Base-by-base conservation (phyloP, 2,329 filamentous ascomycete species). In the Verticillium isaacii region DNA sequence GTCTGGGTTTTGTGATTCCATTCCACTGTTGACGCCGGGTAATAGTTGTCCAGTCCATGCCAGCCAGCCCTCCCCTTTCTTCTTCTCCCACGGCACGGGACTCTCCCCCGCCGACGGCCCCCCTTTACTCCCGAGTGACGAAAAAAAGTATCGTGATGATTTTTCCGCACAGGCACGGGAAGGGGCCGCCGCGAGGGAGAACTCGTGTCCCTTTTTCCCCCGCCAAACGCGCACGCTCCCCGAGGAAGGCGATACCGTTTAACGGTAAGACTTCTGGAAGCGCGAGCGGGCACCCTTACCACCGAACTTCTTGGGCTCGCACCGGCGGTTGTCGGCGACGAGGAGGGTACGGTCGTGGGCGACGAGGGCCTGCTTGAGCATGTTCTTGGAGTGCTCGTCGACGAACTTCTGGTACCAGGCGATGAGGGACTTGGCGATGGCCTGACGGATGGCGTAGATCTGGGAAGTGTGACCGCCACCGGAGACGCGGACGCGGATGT, bases 221-320 rank as follows among this genome's bases (percentile, higher is more conserved):
- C 17, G 36, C 11, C 11, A 45, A n/a, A 45, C 45, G 45, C 45
- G 19, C 45, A n/a, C n/a, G n/a, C 55, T 29, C 55, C 55, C 54
- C 29, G 11, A 25, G 36, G 55, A 60, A 34, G 59, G 41, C 57
- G 39, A 56, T 6, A 64, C 64, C 68, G 68, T 73, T 92, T 94
- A 97, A 93, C 93, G 92, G 89, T 97, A 97, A 73, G 93, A 97
- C 87, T 97, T 97, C 87, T 98, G 94, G 93, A 92, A 98, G 79
- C 93, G 90, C 77, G 94, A 86, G 78, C 94, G 90, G 78, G 95
- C 94, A 88, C 94, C 94, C 74, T 88, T 90, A 91, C 91, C 91
- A 80, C 89, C 89, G 78, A 92, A 92, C 87, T 97, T 97, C 93
- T 98, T 98, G 84, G 94, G 94, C 88, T 99, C 95, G 82, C 92